Conservation (phyloP, 148 eudicot species). For the Camellia japonica region DNA sequence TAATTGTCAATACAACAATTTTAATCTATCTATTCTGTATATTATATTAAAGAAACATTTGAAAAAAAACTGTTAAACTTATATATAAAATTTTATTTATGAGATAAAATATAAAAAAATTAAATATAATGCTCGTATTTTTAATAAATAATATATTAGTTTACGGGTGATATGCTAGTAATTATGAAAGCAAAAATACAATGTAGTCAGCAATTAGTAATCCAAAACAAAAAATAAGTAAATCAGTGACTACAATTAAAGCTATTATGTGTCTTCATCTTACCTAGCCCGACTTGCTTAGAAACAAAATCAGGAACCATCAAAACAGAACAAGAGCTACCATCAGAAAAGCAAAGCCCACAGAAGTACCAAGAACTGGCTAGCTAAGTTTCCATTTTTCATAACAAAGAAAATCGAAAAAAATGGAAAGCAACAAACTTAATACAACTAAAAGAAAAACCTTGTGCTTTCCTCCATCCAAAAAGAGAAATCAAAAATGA, state of each 20-base stretch:
- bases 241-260: neutral
- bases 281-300: neutral
- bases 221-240: no score
- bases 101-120: no score
- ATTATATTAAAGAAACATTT: no score
- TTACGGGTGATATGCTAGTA: no score
- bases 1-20: no score
- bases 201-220: neutral
- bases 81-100: no score
- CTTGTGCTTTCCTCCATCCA: neutral
- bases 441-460: neutral
- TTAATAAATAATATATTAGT: no score
- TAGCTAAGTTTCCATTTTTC: neutral
- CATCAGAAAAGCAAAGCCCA: neutral
- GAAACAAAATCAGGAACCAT: neutral
- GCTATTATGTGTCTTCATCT: neutral
- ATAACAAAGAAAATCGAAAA: neutral
- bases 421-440: neutral
- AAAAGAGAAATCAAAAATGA: neutral
- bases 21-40: no score
- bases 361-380: neutral
- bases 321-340: neutral
- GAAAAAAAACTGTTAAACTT: no score
- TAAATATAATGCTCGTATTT: no score
- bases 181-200: neutral